Evolutionary conservation across 2,329 filamentous ascomycete species (phyloP).

Genomic region (Diatrype stigma): DNA sequence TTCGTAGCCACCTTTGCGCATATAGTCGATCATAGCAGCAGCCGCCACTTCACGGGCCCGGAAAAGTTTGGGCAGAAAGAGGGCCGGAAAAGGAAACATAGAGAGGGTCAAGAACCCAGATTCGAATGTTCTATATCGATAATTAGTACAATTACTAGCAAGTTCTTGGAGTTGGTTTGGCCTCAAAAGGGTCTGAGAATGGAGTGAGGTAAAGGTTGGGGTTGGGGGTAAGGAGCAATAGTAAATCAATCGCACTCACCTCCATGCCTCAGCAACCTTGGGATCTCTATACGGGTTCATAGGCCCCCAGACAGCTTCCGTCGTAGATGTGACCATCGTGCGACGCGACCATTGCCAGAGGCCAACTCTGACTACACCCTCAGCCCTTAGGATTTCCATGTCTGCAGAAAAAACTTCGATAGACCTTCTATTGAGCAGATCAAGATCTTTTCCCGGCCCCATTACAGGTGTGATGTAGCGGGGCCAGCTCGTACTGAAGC

Average conservation of each 20-base stretch:
- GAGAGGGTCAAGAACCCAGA: slow-evolving; percentile 12
- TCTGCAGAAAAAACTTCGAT: slow-evolving; percentile 15
- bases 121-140: slow-evolving; percentile 11
- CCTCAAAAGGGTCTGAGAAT: too few species aligned
- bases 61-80: slow-evolving; percentile 4
- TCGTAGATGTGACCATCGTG: slow-evolving; percentile 17
- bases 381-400: slow-evolving; percentile 8
- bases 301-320: slow-evolving; percentile 22
- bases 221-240: neutral
- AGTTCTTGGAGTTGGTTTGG: too few species aligned
- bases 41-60: slow-evolving; percentile 11
- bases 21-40: slow-evolving; percentile 16
- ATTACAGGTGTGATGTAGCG: slow-evolving; percentile 8
- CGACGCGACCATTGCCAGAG: slow-evolving; percentile 15
- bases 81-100: slow-evolving; percentile 9
- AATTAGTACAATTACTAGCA: slow-evolving; percentile 1
- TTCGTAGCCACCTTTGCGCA: slow-evolving; percentile 16
- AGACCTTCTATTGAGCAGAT: slow-evolving; percentile 15
- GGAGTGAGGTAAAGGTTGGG: too few species aligned
- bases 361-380: slow-evolving; percentile 3
- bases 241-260: slow-evolving; percentile 2
- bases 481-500: slow-evolving; percentile 12
- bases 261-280: slow-evolving; percentile 17
- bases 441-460: slow-evolving; percentile 13
- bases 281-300: slow-evolving; percentile 22